Conservation (phyloP, 176 grass and related monocot genomes). For the Phoenix dactylifera region DNA sequence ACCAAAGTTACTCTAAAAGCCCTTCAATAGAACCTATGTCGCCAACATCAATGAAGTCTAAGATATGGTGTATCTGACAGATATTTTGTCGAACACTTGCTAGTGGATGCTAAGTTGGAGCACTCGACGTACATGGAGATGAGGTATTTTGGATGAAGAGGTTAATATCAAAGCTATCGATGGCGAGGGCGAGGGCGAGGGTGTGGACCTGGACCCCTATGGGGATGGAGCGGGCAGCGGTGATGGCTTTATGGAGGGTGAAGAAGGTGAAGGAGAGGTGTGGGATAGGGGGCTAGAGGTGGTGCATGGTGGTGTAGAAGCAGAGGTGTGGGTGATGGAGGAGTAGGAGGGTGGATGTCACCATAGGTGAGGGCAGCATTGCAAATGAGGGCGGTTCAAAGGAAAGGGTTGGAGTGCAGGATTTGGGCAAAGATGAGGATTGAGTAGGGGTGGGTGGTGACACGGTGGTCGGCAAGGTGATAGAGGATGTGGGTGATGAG, state of each 20-base stretch:
- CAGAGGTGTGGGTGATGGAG: neutral
- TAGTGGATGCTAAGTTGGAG: neutral
- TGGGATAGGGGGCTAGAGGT: neutral
- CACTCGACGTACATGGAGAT: neutral
- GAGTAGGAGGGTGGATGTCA: neutral
- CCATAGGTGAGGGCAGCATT: no score
- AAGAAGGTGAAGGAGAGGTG: slow-evolving; percentile 3
- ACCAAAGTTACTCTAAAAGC: neutral
- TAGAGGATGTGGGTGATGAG: neutral
- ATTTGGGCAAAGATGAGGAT: neutral
- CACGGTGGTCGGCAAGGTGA: neutral
- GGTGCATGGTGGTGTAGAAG: neutral
- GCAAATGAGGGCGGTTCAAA: neutral
- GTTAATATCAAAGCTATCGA: neutral
- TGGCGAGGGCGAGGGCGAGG: neutral
- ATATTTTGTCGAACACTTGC: neutral
- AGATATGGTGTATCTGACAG: neutral
- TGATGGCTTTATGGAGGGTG: neutral
- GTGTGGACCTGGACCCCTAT: neutral
- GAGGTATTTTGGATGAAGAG: slow-evolving; percentile 2
- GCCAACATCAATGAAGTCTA: neutral
- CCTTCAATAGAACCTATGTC: no score
- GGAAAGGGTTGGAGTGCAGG: neutral
- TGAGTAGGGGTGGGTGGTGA: neutral
- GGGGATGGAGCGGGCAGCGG: neutral